Evolutionary conservation across 1,284 basidiomycete species (phyloP).

Genomic region (Inonotus obliquus): DNA sequence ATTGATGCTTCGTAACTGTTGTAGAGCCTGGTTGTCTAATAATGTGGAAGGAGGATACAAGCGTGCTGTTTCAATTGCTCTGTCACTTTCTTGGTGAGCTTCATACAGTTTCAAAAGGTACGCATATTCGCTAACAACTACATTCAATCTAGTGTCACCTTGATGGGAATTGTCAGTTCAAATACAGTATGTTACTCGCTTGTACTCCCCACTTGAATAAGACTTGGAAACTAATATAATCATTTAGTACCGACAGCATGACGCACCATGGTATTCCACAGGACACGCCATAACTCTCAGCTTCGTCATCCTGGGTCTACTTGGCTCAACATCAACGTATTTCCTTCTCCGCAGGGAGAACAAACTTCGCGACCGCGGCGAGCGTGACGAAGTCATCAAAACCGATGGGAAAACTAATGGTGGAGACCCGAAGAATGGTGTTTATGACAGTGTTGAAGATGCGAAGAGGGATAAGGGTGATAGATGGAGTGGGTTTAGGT

Average conservation of each 20-base stretch:
- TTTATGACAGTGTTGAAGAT: slow-evolving; percentile 37
- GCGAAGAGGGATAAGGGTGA: slow-evolving; percentile 55
- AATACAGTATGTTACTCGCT: slow-evolving; percentile 33
- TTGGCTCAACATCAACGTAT: slow-evolving; percentile 43
- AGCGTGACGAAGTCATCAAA: slow-evolving; percentile 69
- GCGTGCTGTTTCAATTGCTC: slow-evolving; percentile 64
- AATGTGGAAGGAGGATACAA: slow-evolving; percentile 77
- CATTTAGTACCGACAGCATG: slow-evolving; percentile 55
- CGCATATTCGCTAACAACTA: too few species aligned
- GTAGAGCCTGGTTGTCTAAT: slow-evolving; percentile 63
- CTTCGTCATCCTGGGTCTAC: slow-evolving; percentile 63
- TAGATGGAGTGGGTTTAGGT: slow-evolving; percentile 55
- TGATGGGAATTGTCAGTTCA: slow-evolving; percentile 42
- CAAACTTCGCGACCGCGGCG: slow-evolving; percentile 53
- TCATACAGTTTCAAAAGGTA: too few species aligned
- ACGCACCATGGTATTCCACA: slow-evolving; percentile 66
- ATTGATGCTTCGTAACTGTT: too few species aligned
- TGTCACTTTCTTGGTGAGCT: slow-evolving; percentile 54
- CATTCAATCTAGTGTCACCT: too few species aligned
- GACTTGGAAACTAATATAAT: slow-evolving; percentile 15
- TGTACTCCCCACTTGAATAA: background rate
- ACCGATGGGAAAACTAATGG: too few species aligned
- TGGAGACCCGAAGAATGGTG: slow-evolving; percentile 29
- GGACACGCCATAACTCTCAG: slow-evolving; percentile 65
- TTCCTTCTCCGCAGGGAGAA: slow-evolving; percentile 57